Percentiles rank a stretch among this genome's conserved stretches.
phyloP scores from a whole-genome alignment of 176 grass and related monocot genomes.

The Musa acuminata region DNA sequence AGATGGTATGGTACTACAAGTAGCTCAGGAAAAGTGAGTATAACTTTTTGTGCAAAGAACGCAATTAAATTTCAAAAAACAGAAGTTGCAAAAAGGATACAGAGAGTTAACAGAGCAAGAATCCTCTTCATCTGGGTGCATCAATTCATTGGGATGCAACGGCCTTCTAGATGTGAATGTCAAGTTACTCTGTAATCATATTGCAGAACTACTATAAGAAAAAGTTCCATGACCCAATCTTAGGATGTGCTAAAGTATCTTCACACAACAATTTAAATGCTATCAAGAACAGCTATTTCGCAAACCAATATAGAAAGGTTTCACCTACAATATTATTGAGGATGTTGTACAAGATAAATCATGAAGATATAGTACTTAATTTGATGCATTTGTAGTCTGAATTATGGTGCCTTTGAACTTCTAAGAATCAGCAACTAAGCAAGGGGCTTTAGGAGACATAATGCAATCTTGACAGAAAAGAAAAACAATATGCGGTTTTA shows the following conservation, averaged over 20 bases:
- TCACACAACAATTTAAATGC: not conserved
- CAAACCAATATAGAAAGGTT: not conserved
- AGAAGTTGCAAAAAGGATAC: constrained; percentile 46
- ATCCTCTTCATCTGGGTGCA: constrained; percentile 47
- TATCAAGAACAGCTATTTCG: not conserved
- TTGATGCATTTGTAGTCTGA: no score
- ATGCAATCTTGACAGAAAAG: no score
- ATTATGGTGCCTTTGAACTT: no score
- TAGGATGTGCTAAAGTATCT: not conserved
- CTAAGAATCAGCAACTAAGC: not conserved
- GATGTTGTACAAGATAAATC: not conserved
- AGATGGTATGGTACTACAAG: constrained; percentile 37
- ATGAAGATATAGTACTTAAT: not conserved
- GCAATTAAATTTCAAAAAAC: not conserved
- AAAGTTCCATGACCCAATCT: not conserved
- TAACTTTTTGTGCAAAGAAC: not conserved
- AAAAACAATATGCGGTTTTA: no score
- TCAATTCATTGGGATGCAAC: constrained; percentile 24
- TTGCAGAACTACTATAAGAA: not conserved
- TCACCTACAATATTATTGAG: not conserved
- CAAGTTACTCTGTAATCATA: constrained; percentile 26
- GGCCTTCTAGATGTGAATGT: constrained; percentile 29
- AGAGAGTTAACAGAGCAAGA: constrained; percentile 53
- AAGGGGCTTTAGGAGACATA: not conserved
- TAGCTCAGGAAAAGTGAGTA: constrained; percentile 41